These are phyloP conservation scores for Tulasnella sp. DNA, from an alignment of 768 basidiomycete genomes.

Conservation along the genomic window DNA sequence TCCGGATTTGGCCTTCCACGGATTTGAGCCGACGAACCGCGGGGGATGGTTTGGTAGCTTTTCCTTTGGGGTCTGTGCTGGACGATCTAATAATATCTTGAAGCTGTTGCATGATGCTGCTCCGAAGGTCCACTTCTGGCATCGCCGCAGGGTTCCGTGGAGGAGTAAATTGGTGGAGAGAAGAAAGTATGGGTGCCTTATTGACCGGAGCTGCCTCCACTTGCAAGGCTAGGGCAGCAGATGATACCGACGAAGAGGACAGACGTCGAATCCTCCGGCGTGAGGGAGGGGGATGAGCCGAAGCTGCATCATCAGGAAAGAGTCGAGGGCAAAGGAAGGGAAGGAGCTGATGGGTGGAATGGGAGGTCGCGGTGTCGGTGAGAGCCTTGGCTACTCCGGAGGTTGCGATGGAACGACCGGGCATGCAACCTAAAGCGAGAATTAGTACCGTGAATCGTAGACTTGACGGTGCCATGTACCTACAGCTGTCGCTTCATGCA, in stretches of 20 bases:
- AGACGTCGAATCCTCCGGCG: background rate
- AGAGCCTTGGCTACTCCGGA: slow-evolving; percentile 16
- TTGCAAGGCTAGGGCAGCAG: background rate
- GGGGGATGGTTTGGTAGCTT: background rate
- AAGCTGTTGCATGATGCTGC: background rate
- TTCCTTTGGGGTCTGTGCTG: background rate
- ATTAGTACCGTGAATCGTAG: background rate
- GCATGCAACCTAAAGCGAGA: background rate
- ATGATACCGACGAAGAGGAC: background rate
- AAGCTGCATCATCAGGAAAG: background rate
- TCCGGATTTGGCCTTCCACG: background rate
- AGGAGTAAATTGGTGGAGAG: background rate
- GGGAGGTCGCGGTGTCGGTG: slow-evolving; percentile 22
- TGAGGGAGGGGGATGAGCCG: background rate
- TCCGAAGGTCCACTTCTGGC: background rate
- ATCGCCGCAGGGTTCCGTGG: background rate
- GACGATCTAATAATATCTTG: background rate
- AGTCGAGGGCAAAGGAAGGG: slow-evolving; percentile 23
- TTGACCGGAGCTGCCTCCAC: background rate
- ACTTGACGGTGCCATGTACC: background rate
- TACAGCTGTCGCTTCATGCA: slow-evolving; percentile 4
- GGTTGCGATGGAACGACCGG: slow-evolving; percentile 7
- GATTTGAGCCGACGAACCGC: background rate
- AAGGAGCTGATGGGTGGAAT: slow-evolving; percentile 16
- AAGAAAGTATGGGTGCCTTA: background rate